phyloP scores from a whole-genome alignment of 2,329 filamentous ascomycete species.

The Colletotrichum sp. region DNA sequence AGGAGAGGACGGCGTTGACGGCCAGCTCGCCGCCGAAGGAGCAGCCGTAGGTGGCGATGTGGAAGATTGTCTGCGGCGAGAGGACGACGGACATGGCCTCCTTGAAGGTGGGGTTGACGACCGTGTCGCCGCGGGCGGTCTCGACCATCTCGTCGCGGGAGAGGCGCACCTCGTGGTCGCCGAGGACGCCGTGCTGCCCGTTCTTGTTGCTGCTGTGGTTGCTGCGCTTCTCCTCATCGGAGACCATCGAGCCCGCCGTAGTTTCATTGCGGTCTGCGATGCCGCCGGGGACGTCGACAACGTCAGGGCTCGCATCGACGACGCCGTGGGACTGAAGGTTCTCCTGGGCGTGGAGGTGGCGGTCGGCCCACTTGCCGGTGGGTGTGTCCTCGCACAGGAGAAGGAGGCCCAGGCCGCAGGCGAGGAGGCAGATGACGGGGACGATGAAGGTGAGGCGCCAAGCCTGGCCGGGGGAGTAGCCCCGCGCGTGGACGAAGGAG shows the following conservation, averaged over 20 bases:
- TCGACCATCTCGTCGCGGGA: slow-evolving; percentile 58
- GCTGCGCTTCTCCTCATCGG: slow-evolving; percentile 38
- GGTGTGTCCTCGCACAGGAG: slow-evolving; percentile 82
- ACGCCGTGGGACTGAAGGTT: slow-evolving; percentile 53
- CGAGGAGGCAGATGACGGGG: slow-evolving; percentile 77
- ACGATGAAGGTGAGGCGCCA: slow-evolving; percentile 89
- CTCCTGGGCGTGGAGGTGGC: slow-evolving; percentile 62
- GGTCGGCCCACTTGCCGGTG: slow-evolving; percentile 80
- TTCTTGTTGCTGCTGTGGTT: slow-evolving; percentile 32
- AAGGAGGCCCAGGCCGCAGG: slow-evolving; percentile 71
- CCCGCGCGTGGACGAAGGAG: slow-evolving; percentile 66
- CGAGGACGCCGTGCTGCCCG: slow-evolving; percentile 33
- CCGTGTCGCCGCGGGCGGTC: slow-evolving; percentile 55
- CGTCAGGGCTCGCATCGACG: slow-evolving; percentile 43
- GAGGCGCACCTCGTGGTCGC: slow-evolving; percentile 49
- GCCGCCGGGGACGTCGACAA: slow-evolving; percentile 57
- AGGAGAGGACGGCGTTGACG: slow-evolving; percentile 63
- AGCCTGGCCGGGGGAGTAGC: slow-evolving; percentile 69
- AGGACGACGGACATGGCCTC: slow-evolving; percentile 50
- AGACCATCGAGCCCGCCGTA: slow-evolving; percentile 26
- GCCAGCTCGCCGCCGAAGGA: slow-evolving; percentile 69
- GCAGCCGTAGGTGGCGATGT: slow-evolving; percentile 63
- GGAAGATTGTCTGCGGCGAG: slow-evolving; percentile 60
- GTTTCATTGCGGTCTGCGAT: slow-evolving; percentile 43
- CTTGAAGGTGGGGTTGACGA: slow-evolving; percentile 60